Base-by-base conservation (phyloP, 202 grass and related monocot species). In the Cymbopogon flexuosus region DNA sequence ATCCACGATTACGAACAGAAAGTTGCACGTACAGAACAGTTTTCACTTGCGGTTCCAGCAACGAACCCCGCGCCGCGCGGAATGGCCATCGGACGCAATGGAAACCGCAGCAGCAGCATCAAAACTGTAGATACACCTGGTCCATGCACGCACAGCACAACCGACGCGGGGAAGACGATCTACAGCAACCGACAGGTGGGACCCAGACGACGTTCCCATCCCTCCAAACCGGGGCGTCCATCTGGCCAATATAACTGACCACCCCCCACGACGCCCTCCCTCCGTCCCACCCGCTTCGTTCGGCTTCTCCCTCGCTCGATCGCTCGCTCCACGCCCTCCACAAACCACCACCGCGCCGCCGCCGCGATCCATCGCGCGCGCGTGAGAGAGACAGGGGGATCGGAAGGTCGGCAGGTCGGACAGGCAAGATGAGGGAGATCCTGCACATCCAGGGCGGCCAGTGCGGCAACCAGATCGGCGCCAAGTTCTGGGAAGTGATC, bases 401-500 rank as follows among this genome's bases (percentile, higher is more conserved):
- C 22, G 9, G 56, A 6, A 54, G 56, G 22, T 60, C 57, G 36
- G 5, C 36, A 7, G 36, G 36, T 3, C 31, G 1, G 1, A 31
- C 8, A 10, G 37, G n/a, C 14, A 87, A 89, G 78, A 97, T 97
- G 94, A 97, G 94, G 88, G 94, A 97, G 87, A 97, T 97, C 89
- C 90, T 97, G 82, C 94, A 97, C 65, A 89, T 97, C 86, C 94
- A 97, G 87, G 94, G 83, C 73, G 94, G 94, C 0, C 94, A 97
- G 81, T 97, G 94, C 85, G 94, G 94, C 22, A 97, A 97, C 91
- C 91, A 97, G 87, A 94, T 97, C 85, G 91, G 91, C 4, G 91
- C 91, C 76, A 97, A 97, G 89, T 97, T 97, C 91, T 97, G 94
- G 94, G 94, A 97, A 81, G 94, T 97, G 79, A 91, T 94, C 81